These are phyloP conservation scores for Lecanoromycetidae sp. DNA, from an alignment of 2,329 filamentous ascomycete genomes.

Conservation along the genomic window DNA sequence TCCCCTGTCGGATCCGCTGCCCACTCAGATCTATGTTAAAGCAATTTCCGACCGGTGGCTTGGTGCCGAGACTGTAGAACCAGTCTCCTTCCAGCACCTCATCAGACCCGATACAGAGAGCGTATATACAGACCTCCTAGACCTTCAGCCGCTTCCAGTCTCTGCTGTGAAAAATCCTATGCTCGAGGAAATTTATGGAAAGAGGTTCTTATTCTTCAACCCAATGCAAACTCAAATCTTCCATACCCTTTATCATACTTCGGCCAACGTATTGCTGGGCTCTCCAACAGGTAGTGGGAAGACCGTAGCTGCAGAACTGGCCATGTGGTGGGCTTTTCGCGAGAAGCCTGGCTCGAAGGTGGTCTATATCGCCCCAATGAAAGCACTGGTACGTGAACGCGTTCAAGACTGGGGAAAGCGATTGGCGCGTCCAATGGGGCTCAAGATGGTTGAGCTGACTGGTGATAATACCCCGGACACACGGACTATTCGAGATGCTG, in stretches of 20 bases:
- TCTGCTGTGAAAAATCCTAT: constrained; percentile 75
- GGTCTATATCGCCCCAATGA: constrained; percentile 98
- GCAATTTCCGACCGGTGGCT: constrained; percentile 93
- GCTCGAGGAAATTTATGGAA: constrained; percentile 75
- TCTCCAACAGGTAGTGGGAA: constrained; percentile 96
- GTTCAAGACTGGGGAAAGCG: constrained; percentile 88
- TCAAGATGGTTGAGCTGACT: constrained; percentile 89
- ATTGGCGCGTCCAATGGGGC: constrained; percentile 66
- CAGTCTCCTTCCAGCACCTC: constrained; percentile 93
- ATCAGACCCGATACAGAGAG: constrained; percentile 96
- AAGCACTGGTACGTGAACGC: constrained; percentile 88
- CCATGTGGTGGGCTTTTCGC: constrained; percentile 99
- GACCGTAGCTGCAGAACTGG: constrained; percentile 87
- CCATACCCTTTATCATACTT: constrained; percentile 86
- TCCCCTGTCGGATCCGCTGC: constrained; percentile 80
- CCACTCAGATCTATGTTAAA: constrained; percentile 90
- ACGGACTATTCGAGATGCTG: constrained; percentile 83
- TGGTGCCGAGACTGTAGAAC: constrained; percentile 86
- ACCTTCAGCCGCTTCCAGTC: constrained; percentile 80
- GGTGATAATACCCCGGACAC: constrained; percentile 98
- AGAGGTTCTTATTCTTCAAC: constrained; percentile 93
- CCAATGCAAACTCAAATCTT: constrained; percentile 99
- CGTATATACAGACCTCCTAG: constrained; percentile 85
- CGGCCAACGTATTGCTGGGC: constrained; percentile 82
- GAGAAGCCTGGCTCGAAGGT: constrained; percentile 92